These are phyloP conservation scores for Harrya chromipes DNA, from an alignment of 768 basidiomycete species.

Conservation along the genomic window DNA sequence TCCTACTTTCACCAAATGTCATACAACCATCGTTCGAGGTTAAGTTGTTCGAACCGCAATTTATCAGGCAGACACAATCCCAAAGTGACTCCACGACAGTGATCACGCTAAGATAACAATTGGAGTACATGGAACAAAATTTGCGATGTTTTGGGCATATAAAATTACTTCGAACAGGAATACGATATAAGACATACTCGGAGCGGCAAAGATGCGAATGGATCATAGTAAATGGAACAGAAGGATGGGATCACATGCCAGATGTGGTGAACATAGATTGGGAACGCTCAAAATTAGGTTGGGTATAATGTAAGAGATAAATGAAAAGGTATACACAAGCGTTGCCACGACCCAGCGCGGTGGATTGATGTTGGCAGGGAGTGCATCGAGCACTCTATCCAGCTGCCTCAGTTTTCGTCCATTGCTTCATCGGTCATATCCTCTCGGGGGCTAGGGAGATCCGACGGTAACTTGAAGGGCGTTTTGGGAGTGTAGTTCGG, in stretches of 20 bases:
- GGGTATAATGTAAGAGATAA: slow-evolving; percentile 12
- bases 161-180: not conserved
- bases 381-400: slow-evolving; percentile 11
- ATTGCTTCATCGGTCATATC: slow-evolving; percentile 18
- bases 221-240: not conserved
- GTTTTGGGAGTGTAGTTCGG: slow-evolving; percentile 9
- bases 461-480: slow-evolving; percentile 9
- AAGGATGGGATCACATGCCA: not conserved
- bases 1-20: too few species aligned
- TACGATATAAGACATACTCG: slow-evolving; percentile 1
- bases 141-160: not conserved
- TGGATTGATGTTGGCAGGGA: not conserved
- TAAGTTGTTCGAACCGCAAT: too few species aligned
- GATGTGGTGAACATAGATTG: not conserved
- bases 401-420: slow-evolving; percentile 15
- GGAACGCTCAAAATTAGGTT: slow-evolving; percentile 14
- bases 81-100: too few species aligned
- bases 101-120: too few species aligned
- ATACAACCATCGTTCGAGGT: too few species aligned
- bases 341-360: slow-evolving; percentile 15
- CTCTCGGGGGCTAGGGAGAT: slow-evolving; percentile 3
- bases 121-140: too few species aligned
- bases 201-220: not conserved
- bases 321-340: not conserved
- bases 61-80: too few species aligned